Evolutionary conservation across 306 rosid species (phyloP), one percentile per base, ranked within the genome.

Genomic region (Cucumis hystrix): DNA sequence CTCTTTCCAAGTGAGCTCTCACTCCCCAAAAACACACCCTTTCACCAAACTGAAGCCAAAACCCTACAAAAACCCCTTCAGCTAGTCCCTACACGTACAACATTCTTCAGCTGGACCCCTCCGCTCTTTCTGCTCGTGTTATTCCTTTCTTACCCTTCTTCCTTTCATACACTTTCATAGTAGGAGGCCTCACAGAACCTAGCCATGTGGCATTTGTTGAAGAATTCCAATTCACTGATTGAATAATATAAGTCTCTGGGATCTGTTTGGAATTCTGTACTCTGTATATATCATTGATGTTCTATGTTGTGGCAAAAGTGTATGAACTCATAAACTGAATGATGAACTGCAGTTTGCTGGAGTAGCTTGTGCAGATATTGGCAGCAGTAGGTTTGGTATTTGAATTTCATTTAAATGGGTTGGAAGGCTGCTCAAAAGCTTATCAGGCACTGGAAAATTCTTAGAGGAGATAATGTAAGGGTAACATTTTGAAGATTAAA

Each of bases 391-490:
- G 21, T 28, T 49, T 51, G 59, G 60, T 45, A 16, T 25, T 71
- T 51, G 45, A 18, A 33, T 52, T 49, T 3, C 47, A 52, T 25
- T 73, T 56, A 73, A 57, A 95, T 92, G 98, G 97, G 98, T 79
- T 90, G 97, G 98, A 95, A 95, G 87, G 98, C 97, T 1, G 98
- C 98, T 28, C 87, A 92, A 89, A 95, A 95, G 80, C 97, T 95
- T 57, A 85, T 95, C 62, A 87, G 96, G 82, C 92, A 92, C 78
- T 95, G 97, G 98, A 92, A 88, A 84, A 8, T 95, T 87, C 76
- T 92, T 80, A 87, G 97, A 83, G 97, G 97, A 79, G 98, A 95
- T 83, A 90, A 90, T 82, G 97, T 89, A 82, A 85, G 83, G 35
- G 18, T 6, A n/a, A 21, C n/a, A 2, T 37, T 37, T 28, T 45